A percentile compares a stretch with the other conserved stretches of the same genome.
Evolutionary conservation across 306 rosid genomes (phyloP).

Genomic region (Prunus mume): DNA sequence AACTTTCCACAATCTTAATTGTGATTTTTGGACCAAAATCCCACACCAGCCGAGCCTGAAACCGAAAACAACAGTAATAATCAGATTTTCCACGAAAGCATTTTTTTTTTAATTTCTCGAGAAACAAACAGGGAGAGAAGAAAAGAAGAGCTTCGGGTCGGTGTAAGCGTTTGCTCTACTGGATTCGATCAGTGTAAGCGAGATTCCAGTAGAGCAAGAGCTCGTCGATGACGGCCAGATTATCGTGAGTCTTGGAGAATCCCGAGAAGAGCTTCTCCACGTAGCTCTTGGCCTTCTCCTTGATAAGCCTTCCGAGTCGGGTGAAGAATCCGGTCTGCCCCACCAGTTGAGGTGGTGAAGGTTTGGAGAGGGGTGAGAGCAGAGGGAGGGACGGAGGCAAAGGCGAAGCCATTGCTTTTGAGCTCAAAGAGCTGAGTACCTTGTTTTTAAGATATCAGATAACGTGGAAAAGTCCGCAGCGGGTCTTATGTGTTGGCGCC

Average conservation of each 20-base stretch:
- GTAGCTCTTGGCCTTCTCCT: conserved; percentile 89
- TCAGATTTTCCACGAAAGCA: not conserved
- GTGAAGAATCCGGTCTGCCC: conserved; percentile 39
- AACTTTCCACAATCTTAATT: conserved; percentile 75
- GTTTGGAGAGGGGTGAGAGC: no score
- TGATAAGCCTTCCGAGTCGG: conserved; percentile 69
- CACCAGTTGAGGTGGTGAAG: no score
- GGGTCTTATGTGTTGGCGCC: no score
- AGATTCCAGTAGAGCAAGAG: conserved; percentile 96
- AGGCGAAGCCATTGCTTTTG: no score
- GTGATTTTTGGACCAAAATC: conserved; percentile 93
- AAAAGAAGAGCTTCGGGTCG: conserved; percentile 8
- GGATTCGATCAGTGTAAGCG: conserved; percentile 84
- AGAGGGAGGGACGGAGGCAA: no score
- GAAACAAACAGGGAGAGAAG: not conserved
- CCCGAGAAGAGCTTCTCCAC: conserved; percentile 87
- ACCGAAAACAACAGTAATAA: not conserved
- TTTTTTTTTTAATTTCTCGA: not conserved
- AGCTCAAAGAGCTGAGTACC: no score
- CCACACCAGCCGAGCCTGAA: conserved; percentile 75
- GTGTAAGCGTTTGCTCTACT: no score
- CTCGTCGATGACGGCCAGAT: conserved; percentile 88
- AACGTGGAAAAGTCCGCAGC: no score
- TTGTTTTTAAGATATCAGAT: no score
- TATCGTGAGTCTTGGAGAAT: conserved; percentile 83